phyloP scores from a whole-genome alignment of 345 rosid genomes.

The Corchorus olitorius region DNA sequence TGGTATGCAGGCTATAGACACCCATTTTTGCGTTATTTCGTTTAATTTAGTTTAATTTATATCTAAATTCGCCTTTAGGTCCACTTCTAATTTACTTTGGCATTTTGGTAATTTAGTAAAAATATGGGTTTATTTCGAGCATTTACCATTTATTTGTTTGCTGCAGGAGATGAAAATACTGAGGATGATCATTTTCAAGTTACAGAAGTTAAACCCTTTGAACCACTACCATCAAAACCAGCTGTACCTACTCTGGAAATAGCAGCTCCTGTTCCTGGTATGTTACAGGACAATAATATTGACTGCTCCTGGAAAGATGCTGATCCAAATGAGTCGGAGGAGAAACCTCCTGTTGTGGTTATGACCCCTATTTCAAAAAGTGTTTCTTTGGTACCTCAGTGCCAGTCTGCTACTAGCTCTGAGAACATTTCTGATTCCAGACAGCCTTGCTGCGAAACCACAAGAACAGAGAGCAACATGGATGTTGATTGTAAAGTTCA shows the following conservation, averaged over 20 bases:
- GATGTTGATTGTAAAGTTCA: slow-evolving; percentile 17
- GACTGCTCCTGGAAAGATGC: neutral
- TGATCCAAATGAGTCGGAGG: neutral
- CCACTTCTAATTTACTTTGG: no score
- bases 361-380: slow-evolving; percentile 2
- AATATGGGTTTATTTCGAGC: no score
- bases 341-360: neutral
- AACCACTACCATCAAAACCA: slow-evolving; percentile 7
- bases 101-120: no score
- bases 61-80: no score
- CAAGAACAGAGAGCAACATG: slow-evolving; percentile 7
- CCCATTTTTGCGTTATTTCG: no score
- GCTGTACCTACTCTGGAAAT: neutral
- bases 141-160: no score
- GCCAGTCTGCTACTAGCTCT: neutral
- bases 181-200: slow-evolving; percentile 1
- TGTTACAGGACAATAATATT: slow-evolving; percentile 18
- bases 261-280: neutral
- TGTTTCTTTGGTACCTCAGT: neutral
- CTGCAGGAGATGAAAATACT: slow-evolving; percentile 2
- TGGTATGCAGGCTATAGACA: neutral
- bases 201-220: slow-evolving; percentile 12
- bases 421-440: neutral
- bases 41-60: no score
- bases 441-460: neutral